A percentile compares a stretch with the other conserved stretches of the same genome.
These are phyloP conservation scores for Chaetomium fimeti DNA, from an alignment of 495 filamentous ascomycete species.

Conservation along the genomic window DNA sequence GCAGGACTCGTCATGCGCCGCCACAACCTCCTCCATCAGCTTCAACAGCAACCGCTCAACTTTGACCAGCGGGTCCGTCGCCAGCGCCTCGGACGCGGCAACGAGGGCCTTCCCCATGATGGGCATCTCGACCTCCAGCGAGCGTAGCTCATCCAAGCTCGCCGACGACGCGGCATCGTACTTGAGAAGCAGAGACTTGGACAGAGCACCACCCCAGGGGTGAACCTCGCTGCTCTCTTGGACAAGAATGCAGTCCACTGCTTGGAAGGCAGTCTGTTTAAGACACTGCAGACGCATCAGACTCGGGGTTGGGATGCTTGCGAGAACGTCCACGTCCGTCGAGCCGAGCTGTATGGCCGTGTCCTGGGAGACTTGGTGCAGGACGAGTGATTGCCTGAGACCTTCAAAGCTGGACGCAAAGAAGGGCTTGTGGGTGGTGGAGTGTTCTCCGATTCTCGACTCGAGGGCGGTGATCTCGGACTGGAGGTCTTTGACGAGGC, in stretches of 20 bases:
- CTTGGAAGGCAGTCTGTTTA: conserved; percentile 41
- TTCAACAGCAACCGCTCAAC: conserved; percentile 49
- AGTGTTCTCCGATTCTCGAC: conserved; percentile 42
- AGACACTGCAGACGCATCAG: conserved; percentile 47
- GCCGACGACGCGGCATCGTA: conserved; percentile 54
- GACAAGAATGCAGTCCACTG: conserved; percentile 45
- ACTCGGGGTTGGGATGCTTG: conserved; percentile 44
- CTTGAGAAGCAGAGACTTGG: conserved; percentile 56
- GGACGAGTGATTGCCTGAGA: conserved; percentile 60
- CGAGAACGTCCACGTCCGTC: conserved; percentile 44
- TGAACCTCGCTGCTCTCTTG: conserved; percentile 33
- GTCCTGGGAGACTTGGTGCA: conserved; percentile 38
- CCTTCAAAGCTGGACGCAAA: conserved; percentile 65
- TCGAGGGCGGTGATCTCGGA: conserved; percentile 59
- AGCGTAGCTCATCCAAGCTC: conserved; percentile 59
- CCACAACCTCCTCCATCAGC: conserved; percentile 51
- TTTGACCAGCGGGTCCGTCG: conserved; percentile 47
- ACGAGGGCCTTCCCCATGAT: conserved; percentile 57
- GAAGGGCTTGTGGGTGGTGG: conserved; percentile 46
- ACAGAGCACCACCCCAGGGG: conserved; percentile 55
- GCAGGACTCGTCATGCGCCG: conserved; percentile 38
- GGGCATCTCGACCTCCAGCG: conserved; percentile 64
- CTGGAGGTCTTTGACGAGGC: conserved; percentile 53
- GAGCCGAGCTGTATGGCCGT: conserved; percentile 20
- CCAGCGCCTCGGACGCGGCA: conserved; percentile 46